phyloP scores from a whole-genome alignment of 768 basidiomycete species.

The Chalciporus piperatus region DNA sequence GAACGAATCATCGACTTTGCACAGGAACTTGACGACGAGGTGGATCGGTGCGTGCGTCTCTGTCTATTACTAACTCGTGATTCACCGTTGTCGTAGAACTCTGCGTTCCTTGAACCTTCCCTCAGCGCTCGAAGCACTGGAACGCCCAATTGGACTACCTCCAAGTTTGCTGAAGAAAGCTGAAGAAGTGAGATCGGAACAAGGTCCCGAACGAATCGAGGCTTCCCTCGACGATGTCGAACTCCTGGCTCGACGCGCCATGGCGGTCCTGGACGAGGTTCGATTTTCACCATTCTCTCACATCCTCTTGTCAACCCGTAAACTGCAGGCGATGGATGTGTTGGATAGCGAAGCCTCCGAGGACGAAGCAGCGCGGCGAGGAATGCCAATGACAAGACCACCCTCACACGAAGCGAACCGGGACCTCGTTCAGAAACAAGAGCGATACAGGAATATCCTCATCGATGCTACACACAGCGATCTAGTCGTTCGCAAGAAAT shows the following conservation, averaged over 20 bases:
- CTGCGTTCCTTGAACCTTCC: constrained; percentile 77
- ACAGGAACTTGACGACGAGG: constrained; percentile 58
- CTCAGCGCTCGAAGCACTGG: constrained; percentile 81
- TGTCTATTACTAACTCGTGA: not conserved
- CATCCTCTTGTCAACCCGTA: not conserved
- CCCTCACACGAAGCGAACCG: constrained; percentile 80
- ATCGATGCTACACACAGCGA: constrained; percentile 74
- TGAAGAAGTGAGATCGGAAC: constrained; percentile 75
- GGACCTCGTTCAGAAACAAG: constrained; percentile 67
- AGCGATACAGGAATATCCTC: constrained; percentile 70
- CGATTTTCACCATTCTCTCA: constrained; percentile 4
- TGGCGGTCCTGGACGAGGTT: constrained; percentile 73
- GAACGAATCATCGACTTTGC: constrained; percentile 63
- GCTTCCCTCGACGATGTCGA: constrained; percentile 71
- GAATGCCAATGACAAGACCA: constrained; percentile 44
- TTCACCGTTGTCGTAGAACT: constrained; percentile 41
- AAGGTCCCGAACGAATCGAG: constrained; percentile 72
- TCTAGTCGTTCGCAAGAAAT: constrained; percentile 72
- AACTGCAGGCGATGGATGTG: constrained; percentile 74
- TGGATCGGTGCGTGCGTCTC: constrained; percentile 50
- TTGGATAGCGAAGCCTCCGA: constrained; percentile 89
- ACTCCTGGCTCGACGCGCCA: constrained; percentile 59
- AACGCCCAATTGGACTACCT: constrained; percentile 83
- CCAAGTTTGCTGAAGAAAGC: constrained; percentile 84
- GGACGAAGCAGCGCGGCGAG: constrained; percentile 67